These are phyloP conservation scores for Porcisia hertigi DNA, from an alignment of 208 protist genomes.

Conservation along the genomic window DNA sequence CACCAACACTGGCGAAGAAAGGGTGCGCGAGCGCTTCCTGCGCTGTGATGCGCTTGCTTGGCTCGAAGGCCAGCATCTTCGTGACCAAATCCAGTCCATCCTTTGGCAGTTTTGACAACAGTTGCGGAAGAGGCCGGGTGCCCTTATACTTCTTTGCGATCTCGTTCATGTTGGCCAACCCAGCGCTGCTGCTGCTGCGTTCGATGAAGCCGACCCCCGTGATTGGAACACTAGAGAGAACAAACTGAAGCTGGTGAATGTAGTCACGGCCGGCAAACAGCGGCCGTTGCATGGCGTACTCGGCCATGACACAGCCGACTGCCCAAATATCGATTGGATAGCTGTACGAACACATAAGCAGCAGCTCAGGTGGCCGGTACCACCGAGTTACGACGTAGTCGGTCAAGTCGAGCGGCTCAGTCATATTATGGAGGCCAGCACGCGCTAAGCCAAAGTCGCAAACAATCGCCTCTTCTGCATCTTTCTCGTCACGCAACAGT, in stretches of 20 bases:
- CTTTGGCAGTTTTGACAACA: conserved; percentile 55
- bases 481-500: conserved; percentile 82
- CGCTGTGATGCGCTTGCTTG: conserved; percentile 88
- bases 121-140: conserved; percentile 51
- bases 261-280: conserved; percentile 90
- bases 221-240: conserved; percentile 78
- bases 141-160: conserved; percentile 71
- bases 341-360: conserved; percentile 94
- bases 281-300: conserved; percentile 91
- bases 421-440: conserved; percentile 62
- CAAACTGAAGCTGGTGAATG: conserved; percentile 89
- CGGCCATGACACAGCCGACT: conserved; percentile 98
- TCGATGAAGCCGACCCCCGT: conserved; percentile 72
- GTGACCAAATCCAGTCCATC: conserved; percentile 86
- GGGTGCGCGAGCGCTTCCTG: conserved; percentile 80
- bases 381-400: conserved; percentile 98
- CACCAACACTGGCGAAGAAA: conserved; percentile 78
- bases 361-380: conserved; percentile 99
- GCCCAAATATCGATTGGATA: conserved; percentile 98
- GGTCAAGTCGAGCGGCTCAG: conserved; percentile 89
- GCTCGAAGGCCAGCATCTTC: conserved; percentile 93
- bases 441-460: conserved; percentile 94
- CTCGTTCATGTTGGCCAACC: conserved; percentile 67
- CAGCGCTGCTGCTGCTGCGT: conserved; percentile 34
- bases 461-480: conserved; percentile 87